Percentiles rank a stretch among this genome's conserved stretches.
Evolutionary conservation across 352 stramenopile genomes (phyloP).

Genomic region (Thalassiosira mediterranea): DNA sequence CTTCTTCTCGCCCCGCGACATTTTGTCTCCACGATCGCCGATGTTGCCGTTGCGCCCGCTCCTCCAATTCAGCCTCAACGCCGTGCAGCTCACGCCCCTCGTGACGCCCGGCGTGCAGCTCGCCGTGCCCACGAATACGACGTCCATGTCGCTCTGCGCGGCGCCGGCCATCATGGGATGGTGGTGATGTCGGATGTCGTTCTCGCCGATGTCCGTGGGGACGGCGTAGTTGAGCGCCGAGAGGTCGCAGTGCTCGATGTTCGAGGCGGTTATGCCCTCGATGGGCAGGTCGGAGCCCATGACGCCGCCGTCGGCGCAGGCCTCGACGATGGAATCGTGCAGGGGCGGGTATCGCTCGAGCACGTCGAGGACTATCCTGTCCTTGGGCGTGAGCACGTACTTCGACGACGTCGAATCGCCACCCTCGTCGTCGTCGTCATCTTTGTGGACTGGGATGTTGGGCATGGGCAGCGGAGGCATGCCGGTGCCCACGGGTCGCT

Average conservation of each 20-base stretch:
- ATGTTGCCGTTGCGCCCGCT: slow-evolving; percentile 18
- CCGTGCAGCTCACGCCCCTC: slow-evolving; percentile 82
- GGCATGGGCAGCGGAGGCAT: slow-evolving; percentile 24
- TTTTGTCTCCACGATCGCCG: background rate
- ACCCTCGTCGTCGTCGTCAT: slow-evolving; percentile 6
- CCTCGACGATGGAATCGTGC: slow-evolving; percentile 31
- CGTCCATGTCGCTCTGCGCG: slow-evolving; percentile 74
- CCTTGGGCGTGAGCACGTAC: slow-evolving; percentile 35
- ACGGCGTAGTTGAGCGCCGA: slow-evolving; percentile 9
- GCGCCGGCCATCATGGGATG: slow-evolving; percentile 71
- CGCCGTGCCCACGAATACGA: slow-evolving; percentile 84
- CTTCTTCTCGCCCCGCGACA: background rate
- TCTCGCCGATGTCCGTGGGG: slow-evolving; percentile 37
- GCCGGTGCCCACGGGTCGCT: slow-evolving; percentile 4
- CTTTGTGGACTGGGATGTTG: no score
- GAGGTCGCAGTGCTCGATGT: slow-evolving; percentile 11
- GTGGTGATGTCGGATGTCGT: slow-evolving; percentile 67
- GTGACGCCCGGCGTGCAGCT: slow-evolving; percentile 79
- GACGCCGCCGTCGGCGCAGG: background rate
- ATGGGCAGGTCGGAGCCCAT: no score
- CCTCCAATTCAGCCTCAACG: slow-evolving; percentile 76
- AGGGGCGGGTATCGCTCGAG: slow-evolving; percentile 43
- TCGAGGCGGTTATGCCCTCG: background rate
- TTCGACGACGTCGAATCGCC: background rate
- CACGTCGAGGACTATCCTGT: slow-evolving; percentile 44